A percentile compares a stretch with the other conserved stretches of the same genome.
These are phyloP conservation scores for Penstemon eatonii DNA, from an alignment of 257 asterid genomes.

Conservation along the genomic window DNA sequence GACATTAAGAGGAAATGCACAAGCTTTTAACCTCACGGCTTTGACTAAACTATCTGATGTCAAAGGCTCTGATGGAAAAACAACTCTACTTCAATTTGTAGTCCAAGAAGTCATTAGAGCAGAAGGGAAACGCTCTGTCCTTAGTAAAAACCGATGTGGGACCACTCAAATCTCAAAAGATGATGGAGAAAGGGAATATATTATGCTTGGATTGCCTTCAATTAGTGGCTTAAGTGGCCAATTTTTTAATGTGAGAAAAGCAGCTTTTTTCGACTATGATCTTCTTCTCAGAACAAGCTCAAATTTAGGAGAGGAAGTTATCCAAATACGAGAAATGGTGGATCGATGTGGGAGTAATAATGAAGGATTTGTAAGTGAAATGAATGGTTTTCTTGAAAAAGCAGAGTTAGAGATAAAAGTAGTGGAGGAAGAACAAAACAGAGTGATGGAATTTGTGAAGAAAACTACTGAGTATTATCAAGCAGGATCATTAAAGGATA, in stretches of 20 bases:
- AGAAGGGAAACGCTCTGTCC: constrained; percentile 80
- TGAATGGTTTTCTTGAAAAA: constrained; percentile 56
- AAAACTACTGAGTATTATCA: constrained; percentile 79
- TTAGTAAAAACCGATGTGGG: constrained; percentile 41
- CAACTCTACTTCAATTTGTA: constrained; percentile 81
- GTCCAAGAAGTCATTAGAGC: constrained; percentile 89
- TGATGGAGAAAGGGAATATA: constrained; percentile 71
- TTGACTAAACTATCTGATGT: constrained; percentile 79
- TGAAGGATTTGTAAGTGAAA: constrained; percentile 50
- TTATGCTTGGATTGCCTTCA: constrained; percentile 80
- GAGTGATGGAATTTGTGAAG: constrained; percentile 76
- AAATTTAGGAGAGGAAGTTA: constrained; percentile 40
- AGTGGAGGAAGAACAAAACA: constrained; percentile 51
- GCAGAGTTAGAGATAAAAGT: constrained; percentile 57
- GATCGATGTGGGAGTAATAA: constrained; percentile 31
- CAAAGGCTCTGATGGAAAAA: constrained; percentile 82
- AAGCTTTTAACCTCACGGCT: constrained; percentile 79
- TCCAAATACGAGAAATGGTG: constrained; percentile 39
- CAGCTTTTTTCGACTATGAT: constrained; percentile 62
- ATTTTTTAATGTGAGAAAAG: constrained; percentile 66
- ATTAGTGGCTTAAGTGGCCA: constrained; percentile 81
- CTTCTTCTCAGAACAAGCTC: constrained; percentile 43
- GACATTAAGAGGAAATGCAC: constrained; percentile 84
- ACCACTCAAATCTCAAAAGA: constrained; percentile 34
- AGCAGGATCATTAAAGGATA: constrained; percentile 65